Evolutionary conservation across 2,329 filamentous ascomycete genomes (phyloP).

Genomic region (Curvularia sp.): DNA sequence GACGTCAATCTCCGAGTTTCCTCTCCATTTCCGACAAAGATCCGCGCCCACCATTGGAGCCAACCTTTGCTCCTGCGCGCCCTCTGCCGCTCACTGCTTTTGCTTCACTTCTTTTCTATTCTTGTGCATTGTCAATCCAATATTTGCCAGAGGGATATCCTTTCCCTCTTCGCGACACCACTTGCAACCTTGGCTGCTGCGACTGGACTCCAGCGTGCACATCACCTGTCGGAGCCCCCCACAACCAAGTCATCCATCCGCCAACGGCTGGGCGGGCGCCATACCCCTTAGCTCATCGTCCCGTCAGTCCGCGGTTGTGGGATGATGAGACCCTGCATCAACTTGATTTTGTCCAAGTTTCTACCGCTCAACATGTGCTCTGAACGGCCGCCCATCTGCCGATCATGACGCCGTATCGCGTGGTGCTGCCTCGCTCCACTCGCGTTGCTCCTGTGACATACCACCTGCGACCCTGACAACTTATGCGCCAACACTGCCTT

Average conservation of each 20-base stretch:
- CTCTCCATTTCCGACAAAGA: conserved; percentile 6
- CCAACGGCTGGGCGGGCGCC: conserved; percentile 28
- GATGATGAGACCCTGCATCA: conserved; percentile 36
- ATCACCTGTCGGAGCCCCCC: conserved; percentile 25
- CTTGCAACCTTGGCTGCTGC: conserved; percentile 17
- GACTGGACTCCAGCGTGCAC: conserved; percentile 18
- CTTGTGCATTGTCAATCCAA: conserved; percentile 6
- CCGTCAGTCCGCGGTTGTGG: conserved; percentile 29
- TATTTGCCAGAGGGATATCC: conserved; percentile 19
- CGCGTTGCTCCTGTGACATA: conserved; percentile 11
- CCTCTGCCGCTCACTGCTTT: conserved; percentile 17
- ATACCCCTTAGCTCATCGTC: conserved; percentile 23
- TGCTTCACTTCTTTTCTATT: conserved; percentile 34
- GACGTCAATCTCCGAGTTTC: conserved; percentile 31
- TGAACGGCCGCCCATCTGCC: conserved; percentile 21
- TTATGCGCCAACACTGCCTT: background rate
- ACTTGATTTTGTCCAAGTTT: conserved; percentile 33
- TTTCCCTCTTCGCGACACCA: conserved; percentile 15
- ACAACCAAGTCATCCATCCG: conserved; percentile 31
- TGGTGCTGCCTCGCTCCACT: conserved; percentile 12
- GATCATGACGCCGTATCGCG: conserved; percentile 44
- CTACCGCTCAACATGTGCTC: conserved; percentile 27
- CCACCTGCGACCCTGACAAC: conserved; percentile 5
- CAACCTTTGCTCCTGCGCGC: background rate
- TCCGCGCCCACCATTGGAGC: conserved; percentile 13